Evolutionary conservation across 23 red algal species (phyloP).

Genomic region (Gracilaria vermiculophylla): DNA sequence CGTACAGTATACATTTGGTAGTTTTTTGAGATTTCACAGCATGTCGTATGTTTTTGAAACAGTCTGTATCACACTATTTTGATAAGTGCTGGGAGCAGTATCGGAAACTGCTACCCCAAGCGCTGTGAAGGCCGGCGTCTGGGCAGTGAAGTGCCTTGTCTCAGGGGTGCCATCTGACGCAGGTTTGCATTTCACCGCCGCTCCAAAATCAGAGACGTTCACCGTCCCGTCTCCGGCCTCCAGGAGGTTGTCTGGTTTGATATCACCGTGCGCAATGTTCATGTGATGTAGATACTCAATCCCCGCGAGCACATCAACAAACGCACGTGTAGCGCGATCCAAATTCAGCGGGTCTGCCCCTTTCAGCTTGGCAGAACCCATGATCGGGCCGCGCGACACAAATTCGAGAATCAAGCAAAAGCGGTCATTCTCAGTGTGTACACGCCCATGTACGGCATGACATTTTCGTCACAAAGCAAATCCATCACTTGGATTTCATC

Average conservation of each 20-base stretch:
- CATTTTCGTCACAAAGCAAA: conserved; percentile 58
- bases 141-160: conserved; percentile 3
- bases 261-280: conserved; percentile 75
- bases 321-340: conserved; percentile 29
- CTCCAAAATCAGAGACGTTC: conserved; percentile 84
- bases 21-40: too few species aligned
- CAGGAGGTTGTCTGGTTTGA: conserved; percentile 85
- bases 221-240: conserved; percentile 56
- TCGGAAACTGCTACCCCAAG: conserved; percentile 65
- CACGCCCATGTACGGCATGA: conserved; percentile 60
- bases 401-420: conserved; percentile 86
- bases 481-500: conserved; percentile 81
- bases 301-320: conserved; percentile 63
- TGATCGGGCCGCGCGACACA: conserved; percentile 67
- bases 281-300: conserved; percentile 71
- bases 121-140: conserved; percentile 79
- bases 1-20: too few species aligned
- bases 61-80: too few species aligned
- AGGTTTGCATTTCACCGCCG: conserved; percentile 3
- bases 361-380: conserved; percentile 63
- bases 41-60: too few species aligned
- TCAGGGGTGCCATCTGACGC: neutral
- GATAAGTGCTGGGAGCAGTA: conserved; percentile 18
- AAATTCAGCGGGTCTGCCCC: conserved; percentile 34
- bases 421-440: conserved; percentile 47